A percentile compares a stretch with the other conserved stretches of the same genome.
phyloP scores from a whole-genome alignment of 2,329 filamentous ascomycete genomes.

The Colletotrichum sansevieriae region DNA sequence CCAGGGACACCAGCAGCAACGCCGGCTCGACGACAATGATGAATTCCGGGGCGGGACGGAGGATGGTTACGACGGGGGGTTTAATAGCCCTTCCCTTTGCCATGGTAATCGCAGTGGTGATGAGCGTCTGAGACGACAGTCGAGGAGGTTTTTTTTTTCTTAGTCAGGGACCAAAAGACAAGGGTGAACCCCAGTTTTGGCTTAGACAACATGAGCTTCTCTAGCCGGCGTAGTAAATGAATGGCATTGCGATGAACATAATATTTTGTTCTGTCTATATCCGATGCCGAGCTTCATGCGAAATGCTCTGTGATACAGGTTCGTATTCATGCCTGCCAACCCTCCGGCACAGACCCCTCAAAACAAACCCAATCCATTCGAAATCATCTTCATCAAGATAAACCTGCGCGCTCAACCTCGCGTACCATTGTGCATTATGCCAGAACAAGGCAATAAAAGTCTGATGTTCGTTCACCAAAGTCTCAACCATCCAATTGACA shows the following conservation, averaged over 20 bases:
- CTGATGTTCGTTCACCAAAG: conserved; percentile 69
- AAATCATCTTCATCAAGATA: conserved; percentile 88
- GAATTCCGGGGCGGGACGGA: conserved; percentile 23
- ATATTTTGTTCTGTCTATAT: no score
- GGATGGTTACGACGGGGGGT: conserved; percentile 16
- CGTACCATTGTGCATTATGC: conserved; percentile 75
- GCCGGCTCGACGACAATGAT: conserved; percentile 26
- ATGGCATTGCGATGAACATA: conserved; percentile 23
- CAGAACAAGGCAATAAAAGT: conserved; percentile 78
- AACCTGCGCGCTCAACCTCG: conserved; percentile 82
- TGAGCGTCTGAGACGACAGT: conserved; percentile 33
- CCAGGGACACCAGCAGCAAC: conserved; percentile 37
- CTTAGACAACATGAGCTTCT: conserved; percentile 32
- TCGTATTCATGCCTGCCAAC: conserved; percentile 47
- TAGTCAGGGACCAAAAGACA: conserved; percentile 7
- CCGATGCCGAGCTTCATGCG: neutral
- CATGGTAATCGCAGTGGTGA: conserved; percentile 30
- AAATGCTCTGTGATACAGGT: neutral
- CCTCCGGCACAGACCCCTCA: conserved; percentile 64
- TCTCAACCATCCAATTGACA: conserved; percentile 69
- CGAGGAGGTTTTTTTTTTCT: neutral
- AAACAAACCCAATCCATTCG: conserved; percentile 71
- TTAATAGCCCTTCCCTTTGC: conserved; percentile 30
- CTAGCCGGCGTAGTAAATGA: conserved; percentile 38
- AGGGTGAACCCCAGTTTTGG: conserved; percentile 11